Evolutionary conservation across 805 yeast species (phyloP), one percentile per base, ranked within the genome.

Genomic region (Teunomyces lycoperdinae): DNA sequence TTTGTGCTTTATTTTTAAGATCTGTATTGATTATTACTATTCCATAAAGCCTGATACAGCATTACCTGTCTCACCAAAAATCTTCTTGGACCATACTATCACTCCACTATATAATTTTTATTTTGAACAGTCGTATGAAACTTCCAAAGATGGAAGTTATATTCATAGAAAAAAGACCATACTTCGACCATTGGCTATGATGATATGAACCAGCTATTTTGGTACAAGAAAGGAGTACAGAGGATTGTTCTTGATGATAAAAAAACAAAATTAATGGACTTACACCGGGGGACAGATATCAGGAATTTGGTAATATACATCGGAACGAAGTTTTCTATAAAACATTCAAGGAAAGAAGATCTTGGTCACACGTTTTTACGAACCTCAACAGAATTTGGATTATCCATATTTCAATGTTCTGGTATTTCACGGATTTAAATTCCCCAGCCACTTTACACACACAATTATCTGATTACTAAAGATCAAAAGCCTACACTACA

Each of bases 121-220:
- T 32, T 77, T 85, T 52, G 79, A 78, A 51, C 96, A 89, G 68
- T 85, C 83, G 27, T 84, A 80, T 62, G 80, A 20, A 20, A 4
- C 79, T 54, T 61, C 74, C 8, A 49, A 67, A 26, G 79, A 81
- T 41, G 88, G 85, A 3, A 70, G 68, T 45, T 81, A 77, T 68
- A 74, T 76, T 32, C 79, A 82, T 66, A 80, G 83, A 51, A 90
- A 83, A 77, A 77, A 56, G 94, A 89, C 67, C 94, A 83, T 72
- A 62, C 74, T 63, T 62, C 77, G 54, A 72, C 83, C 61, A 60
- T 83, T 63, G 78, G 87, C 51, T 64, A 85, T 54, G 83, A 79
- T 57, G 83, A 79, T 53, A 61, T 77, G 33, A 78, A 79, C 53
- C 83, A 76, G 52, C 62, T 72, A 14, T 79, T 79, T 49, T 79